Base-by-base conservation (phyloP, 192 early-diverging fungal species). In the Entophlyctis luteolus region DNA sequence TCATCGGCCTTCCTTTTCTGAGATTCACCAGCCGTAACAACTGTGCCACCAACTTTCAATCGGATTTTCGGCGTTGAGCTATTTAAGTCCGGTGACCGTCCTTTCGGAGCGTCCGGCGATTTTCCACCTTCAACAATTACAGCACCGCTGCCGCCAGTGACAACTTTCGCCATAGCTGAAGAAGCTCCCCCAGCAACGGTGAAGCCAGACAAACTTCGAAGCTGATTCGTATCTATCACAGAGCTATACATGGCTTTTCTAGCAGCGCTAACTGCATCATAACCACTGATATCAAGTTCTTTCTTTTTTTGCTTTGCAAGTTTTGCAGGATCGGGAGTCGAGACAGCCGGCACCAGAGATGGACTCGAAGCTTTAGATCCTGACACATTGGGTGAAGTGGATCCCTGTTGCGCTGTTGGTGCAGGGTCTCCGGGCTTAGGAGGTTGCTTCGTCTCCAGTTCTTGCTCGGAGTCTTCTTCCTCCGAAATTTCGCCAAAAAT, bases 401-500 rank as follows among this genome's bases (percentile, higher is more conserved):
- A 28, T 52, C 22, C 28, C 12, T 20, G 23, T 14, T 20, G 18
- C 12, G 50, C 50, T 20, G 50, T 28, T 16, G 50, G 18, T 12
- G 16, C 25, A n/a, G 45, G 18, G 18, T 16, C 45, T n/a, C 18
- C 45, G 1, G 45, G 1, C 28, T n/a, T 25, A 28, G 35, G 16
- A 3, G 58, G n/a, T 59, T 8, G 18, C 23, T 38, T 16, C 2
- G 58, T 36, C 3, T 47, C 47, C 16, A 48, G 60, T 35, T 63
- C 60, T 27, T 45, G 60, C 6, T 63, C 60, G 1, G 60, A 63
- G n/a, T 63, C 60, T 49, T 63, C 60, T 0, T 63, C 60, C 18
- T 63, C 60, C 36, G 31, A 29, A 28, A 52, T 25, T 60, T 60
- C 58, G 29, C 66, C 59, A 53, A 75, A 79, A 32, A 72, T 65